Evolutionary conservation across 2,329 filamentous ascomycete species (phyloP), one percentile per base, ranked within the genome.

Genomic region (Chrysoporthe austroafricana): DNA sequence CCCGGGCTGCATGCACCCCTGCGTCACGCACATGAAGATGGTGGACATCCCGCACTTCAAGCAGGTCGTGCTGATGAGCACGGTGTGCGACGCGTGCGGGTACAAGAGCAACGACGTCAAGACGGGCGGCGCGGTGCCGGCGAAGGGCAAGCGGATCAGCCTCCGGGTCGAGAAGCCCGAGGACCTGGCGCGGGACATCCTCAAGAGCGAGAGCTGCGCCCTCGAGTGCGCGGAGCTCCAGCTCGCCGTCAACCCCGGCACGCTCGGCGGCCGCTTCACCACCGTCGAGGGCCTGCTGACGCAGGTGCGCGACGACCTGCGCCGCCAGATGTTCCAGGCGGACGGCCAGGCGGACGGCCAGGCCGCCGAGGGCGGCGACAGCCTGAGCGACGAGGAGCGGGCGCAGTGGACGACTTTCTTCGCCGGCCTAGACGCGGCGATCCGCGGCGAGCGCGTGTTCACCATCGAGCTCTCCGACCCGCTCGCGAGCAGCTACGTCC

Each of bases 11-110:
- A 90, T 90, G 75, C 92, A 92, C 79, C 82, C 88, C 4, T 97
- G 94, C 80, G 89, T 89, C 4, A 97, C 96, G 11, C 94, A 97
- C 79, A 97, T 97, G 93, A 97, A 97, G 84, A 97, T 97, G 90
- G 93, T 98, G 67, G 93, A 97, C 75, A 97, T 99, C 70, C 96
- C 96, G 0, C 91, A 97, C 81, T 99, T 99, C 83, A 97, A 97
- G 81, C 93, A 98, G 76, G 96, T 99, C 3, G 90, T 97, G 52
- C 85, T 99, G 74, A 98, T 97, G 92, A 94, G 90, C 73, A 98
- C 95, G 2, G 90, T 93, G 39, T 99, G 96, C 80, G 90, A 95
- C 39, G 86, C 91, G 78, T 99, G 96, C 77, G 95, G 95, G 67
- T 97, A 98, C 83, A 91, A 93, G 70, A 96, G 91, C 73, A 98